Base-by-base conservation (phyloP, 495 filamentous ascomycete species). In the Xanthoparmelia taractica region DNA sequence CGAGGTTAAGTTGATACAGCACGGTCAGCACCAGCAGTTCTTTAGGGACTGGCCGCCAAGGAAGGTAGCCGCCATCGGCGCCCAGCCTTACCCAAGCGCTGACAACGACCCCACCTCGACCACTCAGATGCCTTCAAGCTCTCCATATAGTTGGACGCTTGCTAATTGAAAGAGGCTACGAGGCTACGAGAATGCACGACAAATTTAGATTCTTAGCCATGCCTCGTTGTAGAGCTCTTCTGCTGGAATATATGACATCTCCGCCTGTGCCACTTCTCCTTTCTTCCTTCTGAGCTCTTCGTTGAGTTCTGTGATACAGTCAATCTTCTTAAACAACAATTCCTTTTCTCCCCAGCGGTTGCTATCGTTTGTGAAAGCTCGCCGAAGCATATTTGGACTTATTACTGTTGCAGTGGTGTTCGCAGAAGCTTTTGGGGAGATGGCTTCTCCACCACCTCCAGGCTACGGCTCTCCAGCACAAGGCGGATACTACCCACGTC, bases 401-500 rank as follows among this genome's bases (percentile, higher is more conserved):
- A 37, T 48, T 31, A 23, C 8, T 11, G 48, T 15, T 27, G 25
- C 13, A 17, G 48, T 25, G 12, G 48, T 31, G 48, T 13, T 2
- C 17, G 33, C 50, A 18, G 0, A 17, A 33, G 15, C 23, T 40
- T 27, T 18, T 0, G 15, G 40, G 10, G 34, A 61, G 11, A 69
- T 69, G 67, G 36, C 64, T 17, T 58, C 36, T 57, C 60, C 60
- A 36, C 66, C 66, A 59, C 66, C 66, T 31, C 67, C 64, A 58
- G 59, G 61, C 36, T 69, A 69, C 34, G 64, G 58, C 36, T 57
- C 61, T 45, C 55, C 64, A 52, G 41, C 57, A 7, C 45, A 45
- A 13, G 64, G 57, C 20, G 60, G 64, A 37, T 66, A 68, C 29
- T 68, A 66, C 47, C 67, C 67, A 29, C 64, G 67, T 69, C 40